A percentile compares a stretch with the other conserved stretches of the same genome.
Evolutionary conservation across 2,329 filamentous ascomycete species (phyloP).

Genomic region (Thielaviopsis musarum): DNA sequence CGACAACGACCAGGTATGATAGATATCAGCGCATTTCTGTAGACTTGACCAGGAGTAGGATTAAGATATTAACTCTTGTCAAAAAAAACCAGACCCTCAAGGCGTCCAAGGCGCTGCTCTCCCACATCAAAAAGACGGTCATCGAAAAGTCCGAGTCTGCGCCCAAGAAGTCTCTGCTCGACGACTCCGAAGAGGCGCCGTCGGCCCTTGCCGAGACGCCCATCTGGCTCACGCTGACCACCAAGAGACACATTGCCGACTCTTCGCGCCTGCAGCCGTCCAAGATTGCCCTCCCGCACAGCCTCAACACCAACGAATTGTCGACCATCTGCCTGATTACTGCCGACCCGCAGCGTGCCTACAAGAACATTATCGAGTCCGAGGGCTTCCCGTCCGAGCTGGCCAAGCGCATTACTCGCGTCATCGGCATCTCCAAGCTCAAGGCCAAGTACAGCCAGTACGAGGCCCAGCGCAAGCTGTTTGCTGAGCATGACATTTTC

Average conservation of each 20-base stretch:
- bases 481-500: slow-evolving; percentile 80
- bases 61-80: not conserved
- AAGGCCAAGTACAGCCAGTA: slow-evolving; percentile 71
- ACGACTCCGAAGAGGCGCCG: slow-evolving; percentile 23
- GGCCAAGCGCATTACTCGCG: slow-evolving; percentile 49
- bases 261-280: slow-evolving; percentile 66
- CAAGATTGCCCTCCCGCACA: slow-evolving; percentile 65
- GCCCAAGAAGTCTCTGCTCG: slow-evolving; percentile 40
- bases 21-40: not conserved
- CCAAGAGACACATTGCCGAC: slow-evolving; percentile 51
- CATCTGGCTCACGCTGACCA: slow-evolving; percentile 46
- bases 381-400: slow-evolving; percentile 53
- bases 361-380: slow-evolving; percentile 74
- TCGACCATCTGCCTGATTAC: slow-evolving; percentile 74
- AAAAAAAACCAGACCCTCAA: slow-evolving; percentile 33
- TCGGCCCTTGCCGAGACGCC: slow-evolving; percentile 28
- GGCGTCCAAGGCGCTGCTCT: slow-evolving; percentile 44
- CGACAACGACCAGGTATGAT: slow-evolving; percentile 8
- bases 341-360: slow-evolving; percentile 62
- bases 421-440: slow-evolving; percentile 73
- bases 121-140: slow-evolving; percentile 41
- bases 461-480: slow-evolving; percentile 70
- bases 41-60: no score
- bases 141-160: slow-evolving; percentile 28
- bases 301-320: slow-evolving; percentile 49